A percentile compares a stretch with the other conserved stretches of the same genome.
These are phyloP conservation scores for Candida krabiensis DNA, from an alignment of 805 yeast species.

Conservation along the genomic window DNA sequence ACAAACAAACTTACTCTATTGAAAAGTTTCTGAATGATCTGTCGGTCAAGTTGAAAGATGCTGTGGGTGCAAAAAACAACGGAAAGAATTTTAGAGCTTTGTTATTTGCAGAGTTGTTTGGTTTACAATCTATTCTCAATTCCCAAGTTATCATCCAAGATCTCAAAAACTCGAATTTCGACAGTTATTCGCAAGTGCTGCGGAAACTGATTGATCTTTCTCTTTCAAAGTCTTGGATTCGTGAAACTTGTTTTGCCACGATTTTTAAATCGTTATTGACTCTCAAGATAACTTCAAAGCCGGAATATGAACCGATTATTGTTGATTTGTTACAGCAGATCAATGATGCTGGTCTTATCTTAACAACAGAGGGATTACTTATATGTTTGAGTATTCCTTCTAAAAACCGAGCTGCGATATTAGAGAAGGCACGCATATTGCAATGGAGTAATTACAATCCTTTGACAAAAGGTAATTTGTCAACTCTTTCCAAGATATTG, in stretches of 20 bases:
- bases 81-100: constrained; percentile 83
- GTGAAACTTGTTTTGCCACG: constrained; percentile 78
- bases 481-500: constrained; percentile 58
- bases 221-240: constrained; percentile 72
- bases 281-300: constrained; percentile 21
- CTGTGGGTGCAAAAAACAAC: constrained; percentile 47
- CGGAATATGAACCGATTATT: constrained; percentile 14
- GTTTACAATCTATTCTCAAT: constrained; percentile 71
- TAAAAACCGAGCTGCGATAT: constrained; percentile 16
- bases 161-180: constrained; percentile 20
- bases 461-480: constrained; percentile 65
- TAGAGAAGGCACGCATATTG: constrained; percentile 20
- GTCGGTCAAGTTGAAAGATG: constrained; percentile 36
- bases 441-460: constrained; percentile 79
- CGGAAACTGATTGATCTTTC: constrained; percentile 57
- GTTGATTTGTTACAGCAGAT: constrained; percentile 38
- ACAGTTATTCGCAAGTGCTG: constrained; percentile 42
- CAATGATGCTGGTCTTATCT: constrained; percentile 53
- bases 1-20: constrained; percentile 36
- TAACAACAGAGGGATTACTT: constrained; percentile 80
- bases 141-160: constrained; percentile 40
- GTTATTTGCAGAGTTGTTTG: constrained; percentile 82
- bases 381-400: constrained; percentile 57
- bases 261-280: constrained; percentile 52
- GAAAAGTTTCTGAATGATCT: constrained; percentile 37